A percentile compares a stretch with the other conserved stretches of the same genome.
Evolutionary conservation across 2,329 filamentous ascomycete genomes (phyloP).

Genomic region (Pyrenophora seminiperda): DNA sequence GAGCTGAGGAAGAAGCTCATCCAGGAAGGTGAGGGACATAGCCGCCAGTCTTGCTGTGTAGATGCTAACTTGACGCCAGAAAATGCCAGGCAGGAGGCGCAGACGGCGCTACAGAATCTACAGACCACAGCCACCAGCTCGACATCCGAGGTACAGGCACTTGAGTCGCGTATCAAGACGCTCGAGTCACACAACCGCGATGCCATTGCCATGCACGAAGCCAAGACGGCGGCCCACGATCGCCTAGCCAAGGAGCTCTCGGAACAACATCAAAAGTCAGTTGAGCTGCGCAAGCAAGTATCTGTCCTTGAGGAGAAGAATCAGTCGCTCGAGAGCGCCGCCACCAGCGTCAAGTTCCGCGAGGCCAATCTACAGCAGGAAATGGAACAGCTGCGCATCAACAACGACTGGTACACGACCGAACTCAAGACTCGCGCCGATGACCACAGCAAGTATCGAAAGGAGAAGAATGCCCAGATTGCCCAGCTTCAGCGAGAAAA

Average conservation of each 20-base stretch:
- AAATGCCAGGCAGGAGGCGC: constrained; percentile 72
- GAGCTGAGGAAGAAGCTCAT: constrained; percentile 80
- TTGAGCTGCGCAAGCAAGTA: constrained; percentile 82
- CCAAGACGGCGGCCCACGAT: constrained; percentile 86
- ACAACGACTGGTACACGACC: constrained; percentile 89
- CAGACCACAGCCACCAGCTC: constrained; percentile 76
- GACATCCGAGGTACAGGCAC: constrained; percentile 72
- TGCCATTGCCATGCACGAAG: constrained; percentile 84
- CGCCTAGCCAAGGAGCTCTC: constrained; percentile 84
- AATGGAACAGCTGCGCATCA: constrained; percentile 83
- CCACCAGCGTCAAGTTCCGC: constrained; percentile 82
- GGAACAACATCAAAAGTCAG: constrained; percentile 83
- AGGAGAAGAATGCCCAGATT: constrained; percentile 90
- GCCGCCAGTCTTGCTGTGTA: neutral
- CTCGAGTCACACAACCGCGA: constrained; percentile 93
- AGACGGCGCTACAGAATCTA: constrained; percentile 79
- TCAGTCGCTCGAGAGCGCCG: constrained; percentile 79
- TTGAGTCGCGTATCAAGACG: constrained; percentile 81
- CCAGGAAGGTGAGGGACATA: constrained; percentile 70
- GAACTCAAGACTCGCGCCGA: constrained; percentile 89
- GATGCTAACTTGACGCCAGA: constrained; percentile 58
- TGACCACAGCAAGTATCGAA: constrained; percentile 87
- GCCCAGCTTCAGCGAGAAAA: constrained; percentile 85
- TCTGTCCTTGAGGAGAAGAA: constrained; percentile 80
- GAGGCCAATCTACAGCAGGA: constrained; percentile 91